phyloP scores from a whole-genome alignment of 208 protist species.

The Acanthamoeba lenticulata region DNA sequence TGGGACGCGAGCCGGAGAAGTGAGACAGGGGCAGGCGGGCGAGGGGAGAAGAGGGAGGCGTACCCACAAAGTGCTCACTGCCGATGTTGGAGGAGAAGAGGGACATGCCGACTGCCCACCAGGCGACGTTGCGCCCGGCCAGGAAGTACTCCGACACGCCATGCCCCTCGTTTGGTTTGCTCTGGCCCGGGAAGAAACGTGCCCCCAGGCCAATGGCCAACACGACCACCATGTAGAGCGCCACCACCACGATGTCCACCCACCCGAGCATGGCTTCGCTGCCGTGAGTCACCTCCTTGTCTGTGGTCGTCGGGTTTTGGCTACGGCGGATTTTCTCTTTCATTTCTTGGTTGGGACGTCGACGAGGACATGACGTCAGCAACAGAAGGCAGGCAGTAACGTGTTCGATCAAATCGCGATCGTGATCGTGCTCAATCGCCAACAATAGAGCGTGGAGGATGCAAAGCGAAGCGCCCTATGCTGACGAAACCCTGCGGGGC shows the following conservation, averaged over 20 bases:
- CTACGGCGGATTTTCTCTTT: no score
- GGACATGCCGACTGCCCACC: slow-evolving; percentile 64
- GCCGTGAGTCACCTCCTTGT: no score
- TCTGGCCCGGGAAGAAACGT: neutral
- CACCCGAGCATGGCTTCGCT: neutral
- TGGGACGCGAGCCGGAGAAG: neutral
- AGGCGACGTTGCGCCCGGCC: slow-evolving; percentile 6
- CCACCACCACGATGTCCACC: neutral
- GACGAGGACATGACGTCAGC: no score
- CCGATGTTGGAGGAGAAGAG: slow-evolving; percentile 67
- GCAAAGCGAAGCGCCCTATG: neutral
- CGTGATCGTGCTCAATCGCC: no score
- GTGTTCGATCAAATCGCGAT: no score
- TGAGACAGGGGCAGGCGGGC: neutral
- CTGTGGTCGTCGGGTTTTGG: no score
- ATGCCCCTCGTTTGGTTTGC: neutral
- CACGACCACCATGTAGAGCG: neutral
- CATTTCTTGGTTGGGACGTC: no score
- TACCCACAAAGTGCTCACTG: slow-evolving; percentile 67
- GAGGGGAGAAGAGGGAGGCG: neutral
- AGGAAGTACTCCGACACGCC: slow-evolving; percentile 55
- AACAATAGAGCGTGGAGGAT: no score
- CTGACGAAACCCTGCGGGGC: neutral
- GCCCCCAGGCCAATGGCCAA: slow-evolving; percentile 35
- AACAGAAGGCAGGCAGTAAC: no score